These are phyloP conservation scores for Fusarium duplospermum DNA, from an alignment of 2,329 filamentous ascomycete genomes.

Conservation along the genomic window DNA sequence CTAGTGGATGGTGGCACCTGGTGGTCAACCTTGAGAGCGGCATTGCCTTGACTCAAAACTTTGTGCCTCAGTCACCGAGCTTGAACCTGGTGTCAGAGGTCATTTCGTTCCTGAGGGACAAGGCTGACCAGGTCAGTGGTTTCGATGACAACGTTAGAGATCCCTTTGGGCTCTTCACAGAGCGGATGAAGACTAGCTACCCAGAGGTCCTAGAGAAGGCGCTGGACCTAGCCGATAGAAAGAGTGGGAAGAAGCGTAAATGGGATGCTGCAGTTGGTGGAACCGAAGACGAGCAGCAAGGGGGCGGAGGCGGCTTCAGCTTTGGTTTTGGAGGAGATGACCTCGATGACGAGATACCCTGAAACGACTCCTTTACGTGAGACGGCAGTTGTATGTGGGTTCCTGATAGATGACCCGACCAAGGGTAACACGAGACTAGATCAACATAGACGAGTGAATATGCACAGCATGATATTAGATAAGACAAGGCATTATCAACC, in stretches of 20 bases:
- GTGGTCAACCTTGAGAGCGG: slow-evolving; percentile 89
- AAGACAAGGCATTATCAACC: background rate
- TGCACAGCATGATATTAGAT: background rate
- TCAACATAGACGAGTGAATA: background rate
- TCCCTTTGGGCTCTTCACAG: slow-evolving; percentile 80
- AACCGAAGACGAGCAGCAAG: slow-evolving; percentile 49
- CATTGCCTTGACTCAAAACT: slow-evolving; percentile 95
- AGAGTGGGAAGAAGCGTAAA: slow-evolving; percentile 77
- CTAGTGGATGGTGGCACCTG: slow-evolving; percentile 96
- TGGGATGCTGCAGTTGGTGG: slow-evolving; percentile 81
- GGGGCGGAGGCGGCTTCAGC: slow-evolving; percentile 57
- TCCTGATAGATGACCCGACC: background rate
- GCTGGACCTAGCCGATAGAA: slow-evolving; percentile 72
- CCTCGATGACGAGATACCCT: slow-evolving; percentile 59
- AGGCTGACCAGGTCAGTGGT: slow-evolving; percentile 86
- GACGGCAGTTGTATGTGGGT: background rate
- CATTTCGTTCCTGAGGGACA: slow-evolving; percentile 83
- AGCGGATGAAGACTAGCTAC: slow-evolving; percentile 71
- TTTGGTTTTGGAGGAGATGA: slow-evolving; percentile 66
- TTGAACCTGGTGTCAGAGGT: slow-evolving; percentile 75
- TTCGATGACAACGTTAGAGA: slow-evolving; percentile 79
- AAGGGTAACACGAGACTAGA: background rate
- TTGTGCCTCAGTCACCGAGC: slow-evolving; percentile 75
- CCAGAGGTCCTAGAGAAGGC: slow-evolving; percentile 76
- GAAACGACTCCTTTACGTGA: slow-evolving; percentile 15